Conservation (phyloP, 2,329 filamentous ascomycete genomes). For the Verticillium zaregamsianum region DNA sequence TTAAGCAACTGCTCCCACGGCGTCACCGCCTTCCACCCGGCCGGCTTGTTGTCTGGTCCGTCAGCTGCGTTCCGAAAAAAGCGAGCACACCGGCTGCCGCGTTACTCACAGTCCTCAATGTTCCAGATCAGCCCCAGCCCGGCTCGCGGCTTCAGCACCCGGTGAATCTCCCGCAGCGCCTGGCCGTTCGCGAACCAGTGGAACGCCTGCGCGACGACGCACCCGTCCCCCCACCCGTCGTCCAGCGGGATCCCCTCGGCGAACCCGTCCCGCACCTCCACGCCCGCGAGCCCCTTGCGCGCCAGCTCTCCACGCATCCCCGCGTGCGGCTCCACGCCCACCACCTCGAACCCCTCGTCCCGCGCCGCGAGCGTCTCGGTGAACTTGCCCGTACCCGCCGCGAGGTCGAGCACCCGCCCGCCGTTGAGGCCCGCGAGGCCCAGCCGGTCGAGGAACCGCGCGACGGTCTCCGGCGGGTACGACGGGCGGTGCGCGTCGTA, state of each 20-base stretch:
- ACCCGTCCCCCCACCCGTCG: slow-evolving; percentile 58
- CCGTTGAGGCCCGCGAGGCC: slow-evolving; percentile 40
- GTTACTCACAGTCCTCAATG: slow-evolving; percentile 60
- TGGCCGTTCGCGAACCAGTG: slow-evolving; percentile 63
- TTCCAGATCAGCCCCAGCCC: slow-evolving; percentile 70
- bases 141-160: slow-evolving; percentile 57
- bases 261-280: slow-evolving; percentile 52
- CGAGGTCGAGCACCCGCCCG: slow-evolving; percentile 58
- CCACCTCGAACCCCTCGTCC: slow-evolving; percentile 54
- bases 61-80: neutral
- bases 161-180: slow-evolving; percentile 61
- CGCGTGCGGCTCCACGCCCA: slow-evolving; percentile 60
- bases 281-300: slow-evolving; percentile 51
- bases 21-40: slow-evolving; percentile 48
- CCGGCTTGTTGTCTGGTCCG: slow-evolving; percentile 57
- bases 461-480: slow-evolving; percentile 56
- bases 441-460: slow-evolving; percentile 53
- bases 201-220: slow-evolving; percentile 62
- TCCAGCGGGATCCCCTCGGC: slow-evolving; percentile 53
- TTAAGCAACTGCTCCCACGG: slow-evolving; percentile 60
- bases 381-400: slow-evolving; percentile 67
- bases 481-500: slow-evolving; percentile 68
- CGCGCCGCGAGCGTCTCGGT: slow-evolving; percentile 58
- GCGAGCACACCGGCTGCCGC: neutral
- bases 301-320: slow-evolving; percentile 60